Base-by-base conservation (phyloP, 1,284 basidiomycete species). In the Ganoderma sp. region DNA sequence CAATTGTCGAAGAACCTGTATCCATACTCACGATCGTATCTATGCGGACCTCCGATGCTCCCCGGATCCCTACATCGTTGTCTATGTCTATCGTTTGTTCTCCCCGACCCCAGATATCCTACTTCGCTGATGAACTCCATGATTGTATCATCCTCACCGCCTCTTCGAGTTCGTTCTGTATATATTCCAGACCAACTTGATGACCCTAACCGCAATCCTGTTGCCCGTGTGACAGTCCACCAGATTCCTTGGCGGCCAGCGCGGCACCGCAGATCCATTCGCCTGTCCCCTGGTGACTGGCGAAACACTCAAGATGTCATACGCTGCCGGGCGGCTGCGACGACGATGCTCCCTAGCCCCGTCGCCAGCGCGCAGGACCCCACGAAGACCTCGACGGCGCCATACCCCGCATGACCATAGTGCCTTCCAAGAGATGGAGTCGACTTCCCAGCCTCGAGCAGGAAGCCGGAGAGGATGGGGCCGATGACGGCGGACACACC, bases 371-470 rank as follows among this genome's bases (percentile, higher is more conserved):
- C 75, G 50, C 74, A 75, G 2, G 72, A 71, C 2, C 76, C 76
- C 10, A 77, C 76, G 67, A 77, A 77, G n/a, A 77, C 73, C 69
- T 77, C 75, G 37, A 77, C 70, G 2, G 72, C 68, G 37, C 73
- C 73, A 54, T 76, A 77, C 8, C 76, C 76, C 17, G 70, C 71
- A 57, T 64, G 57, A 6, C 74, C 76, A 58, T 75, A 77, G 4
- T 63, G 59, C 3, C 57, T 60, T 25, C 69, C 66, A 10, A 67
- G 60, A 17, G 69, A 25, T 42, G 61, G 42, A 2, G 66, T 56
- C 41, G 71, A 67, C 61, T 70, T 73, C 32, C 76, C 75, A 8
- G 73, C 71, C 54, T 74, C 69, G 41, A 74, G 71, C 41, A 77
- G 72, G 52, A 76, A 25, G 42, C 74, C 76, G 50, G 76, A 75